Conservation (phyloP, 1,139 yeast species). For the Debaryomyces nepalensis region DNA sequence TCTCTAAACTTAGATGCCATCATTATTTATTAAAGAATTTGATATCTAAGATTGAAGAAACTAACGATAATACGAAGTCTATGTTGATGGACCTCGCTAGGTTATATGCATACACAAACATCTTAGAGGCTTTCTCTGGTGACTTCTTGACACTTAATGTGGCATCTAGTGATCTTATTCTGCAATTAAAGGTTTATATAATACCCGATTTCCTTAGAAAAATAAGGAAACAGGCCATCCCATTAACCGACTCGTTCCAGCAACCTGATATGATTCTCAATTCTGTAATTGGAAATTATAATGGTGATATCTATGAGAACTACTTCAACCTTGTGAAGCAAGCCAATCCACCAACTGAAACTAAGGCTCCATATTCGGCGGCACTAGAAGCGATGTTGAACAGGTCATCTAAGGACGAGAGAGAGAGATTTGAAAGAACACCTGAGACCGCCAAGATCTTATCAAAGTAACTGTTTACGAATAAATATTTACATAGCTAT, state of each 20-base stretch:
- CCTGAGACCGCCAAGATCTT: conserved; percentile 29
- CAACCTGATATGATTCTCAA: conserved; percentile 49
- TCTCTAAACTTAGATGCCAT: conserved; percentile 67
- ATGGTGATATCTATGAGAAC: conserved; percentile 53
- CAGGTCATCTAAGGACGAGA: conserved; percentile 42
- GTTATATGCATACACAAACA: conserved; percentile 69
- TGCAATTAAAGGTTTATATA: conserved; percentile 46
- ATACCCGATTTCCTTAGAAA: conserved; percentile 38
- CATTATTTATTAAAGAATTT: conserved; percentile 55
- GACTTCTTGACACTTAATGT: conserved; percentile 72
- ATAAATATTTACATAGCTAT: background rate
- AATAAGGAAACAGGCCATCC: conserved; percentile 50
- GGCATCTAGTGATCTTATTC: conserved; percentile 45
- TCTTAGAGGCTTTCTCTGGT: conserved; percentile 75
- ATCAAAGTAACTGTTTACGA: conserved; percentile 21
- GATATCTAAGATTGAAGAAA: conserved; percentile 36
- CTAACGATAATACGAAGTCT: conserved; percentile 26
- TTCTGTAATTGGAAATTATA: conserved; percentile 48
- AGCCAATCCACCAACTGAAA: conserved; percentile 39
- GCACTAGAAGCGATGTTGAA: conserved; percentile 42
- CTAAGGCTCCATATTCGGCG: conserved; percentile 47
- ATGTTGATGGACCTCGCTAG: conserved; percentile 37
- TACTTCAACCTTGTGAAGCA: conserved; percentile 44
- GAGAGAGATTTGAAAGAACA: conserved; percentile 46
- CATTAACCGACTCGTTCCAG: conserved; percentile 54